Percentiles rank a stretch among this genome's conserved stretches.
Conservation (phyloP, 2,329 filamentous ascomycete species). For the Clarireedia sp. region DNA sequence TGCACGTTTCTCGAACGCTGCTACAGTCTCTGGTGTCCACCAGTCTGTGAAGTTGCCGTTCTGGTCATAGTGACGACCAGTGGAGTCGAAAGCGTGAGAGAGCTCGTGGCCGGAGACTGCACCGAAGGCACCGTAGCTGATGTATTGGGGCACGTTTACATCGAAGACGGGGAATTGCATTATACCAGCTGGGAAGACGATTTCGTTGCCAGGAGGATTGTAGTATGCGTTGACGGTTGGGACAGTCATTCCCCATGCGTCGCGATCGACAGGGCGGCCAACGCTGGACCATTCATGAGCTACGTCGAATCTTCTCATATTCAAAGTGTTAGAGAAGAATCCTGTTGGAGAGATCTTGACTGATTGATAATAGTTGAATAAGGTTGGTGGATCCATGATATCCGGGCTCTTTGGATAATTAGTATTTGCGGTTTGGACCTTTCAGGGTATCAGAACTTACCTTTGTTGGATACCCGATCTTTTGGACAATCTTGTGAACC, state of each 20-base stretch:
- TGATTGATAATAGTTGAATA: constrained; percentile 48
- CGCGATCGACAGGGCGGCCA: constrained; percentile 51
- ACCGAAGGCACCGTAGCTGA: constrained; percentile 63
- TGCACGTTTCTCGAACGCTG: constrained; percentile 49
- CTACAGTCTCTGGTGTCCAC: constrained; percentile 55
- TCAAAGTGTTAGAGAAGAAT: constrained; percentile 51
- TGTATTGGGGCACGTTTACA: constrained; percentile 52
- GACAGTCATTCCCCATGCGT: constrained; percentile 53
- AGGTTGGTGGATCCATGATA: constrained; percentile 47
- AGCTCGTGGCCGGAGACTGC: constrained; percentile 61
- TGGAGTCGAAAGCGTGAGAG: constrained; percentile 62
- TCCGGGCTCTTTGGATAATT: constrained; percentile 41
- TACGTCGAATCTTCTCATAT: constrained; percentile 41
- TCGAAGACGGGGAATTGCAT: constrained; percentile 63
- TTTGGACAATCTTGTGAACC: constrained; percentile 58
- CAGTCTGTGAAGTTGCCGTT: constrained; percentile 58
- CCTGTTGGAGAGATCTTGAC: constrained; percentile 42
- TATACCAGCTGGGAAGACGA: constrained; percentile 61
- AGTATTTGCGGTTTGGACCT: background rate
- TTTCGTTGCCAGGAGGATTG: constrained; percentile 50
- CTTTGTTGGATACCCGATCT: constrained; percentile 59
- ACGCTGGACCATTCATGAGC: constrained; percentile 47
- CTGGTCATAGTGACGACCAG: constrained; percentile 56
- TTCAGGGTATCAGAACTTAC: constrained; percentile 9
- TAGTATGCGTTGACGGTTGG: constrained; percentile 58